Evolutionary conservation across 768 basidiomycete species (phyloP).

Genomic region (Crepidotus variabilis): DNA sequence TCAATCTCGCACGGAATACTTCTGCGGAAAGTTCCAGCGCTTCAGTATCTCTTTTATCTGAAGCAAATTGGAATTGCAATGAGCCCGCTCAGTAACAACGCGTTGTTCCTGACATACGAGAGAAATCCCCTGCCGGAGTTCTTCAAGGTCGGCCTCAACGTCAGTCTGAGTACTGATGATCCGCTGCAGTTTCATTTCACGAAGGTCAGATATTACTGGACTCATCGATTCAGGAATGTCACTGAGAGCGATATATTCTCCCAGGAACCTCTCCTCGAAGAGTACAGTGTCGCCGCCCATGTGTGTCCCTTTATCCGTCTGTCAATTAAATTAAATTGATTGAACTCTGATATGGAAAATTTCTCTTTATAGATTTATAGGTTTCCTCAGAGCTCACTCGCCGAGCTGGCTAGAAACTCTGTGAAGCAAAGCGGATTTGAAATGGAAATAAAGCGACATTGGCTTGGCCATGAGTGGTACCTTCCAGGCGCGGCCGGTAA

Average conservation of each 20-base stretch:
- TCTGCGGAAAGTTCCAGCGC: conserved; percentile 92
- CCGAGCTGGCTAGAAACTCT: conserved; percentile 97
- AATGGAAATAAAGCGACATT: conserved; percentile 95
- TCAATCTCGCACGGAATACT: conserved; percentile 99
- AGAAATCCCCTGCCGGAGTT: conserved; percentile 96
- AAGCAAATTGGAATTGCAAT: conserved; percentile 98
- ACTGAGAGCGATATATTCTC: background rate
- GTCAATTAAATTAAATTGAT: background rate
- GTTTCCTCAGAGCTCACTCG: conserved; percentile 88
- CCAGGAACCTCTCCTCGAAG: conserved; percentile 91
- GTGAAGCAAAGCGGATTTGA: conserved; percentile 97
- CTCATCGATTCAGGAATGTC: background rate
- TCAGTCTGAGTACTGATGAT: conserved; percentile 94
- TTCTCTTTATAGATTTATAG: conserved; percentile 79
- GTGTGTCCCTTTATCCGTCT: conserved; percentile 35
- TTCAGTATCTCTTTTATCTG: conserved; percentile 96
- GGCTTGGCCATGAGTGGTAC: conserved; percentile 94
- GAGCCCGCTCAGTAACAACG: conserved; percentile 98
- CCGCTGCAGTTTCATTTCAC: conserved; percentile 98
- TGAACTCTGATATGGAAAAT: background rate
- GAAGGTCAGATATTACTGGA: conserved; percentile 55
- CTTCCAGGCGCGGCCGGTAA: conserved; percentile 91
- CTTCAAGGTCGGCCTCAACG: conserved; percentile 94
- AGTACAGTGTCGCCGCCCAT: conserved; percentile 97
- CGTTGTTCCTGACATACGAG: conserved; percentile 94